A percentile compares a stretch with the other conserved stretches of the same genome.
phyloP scores from a whole-genome alignment of 2,329 filamentous ascomycete species.

The Emmonsiellopsis sp. region DNA sequence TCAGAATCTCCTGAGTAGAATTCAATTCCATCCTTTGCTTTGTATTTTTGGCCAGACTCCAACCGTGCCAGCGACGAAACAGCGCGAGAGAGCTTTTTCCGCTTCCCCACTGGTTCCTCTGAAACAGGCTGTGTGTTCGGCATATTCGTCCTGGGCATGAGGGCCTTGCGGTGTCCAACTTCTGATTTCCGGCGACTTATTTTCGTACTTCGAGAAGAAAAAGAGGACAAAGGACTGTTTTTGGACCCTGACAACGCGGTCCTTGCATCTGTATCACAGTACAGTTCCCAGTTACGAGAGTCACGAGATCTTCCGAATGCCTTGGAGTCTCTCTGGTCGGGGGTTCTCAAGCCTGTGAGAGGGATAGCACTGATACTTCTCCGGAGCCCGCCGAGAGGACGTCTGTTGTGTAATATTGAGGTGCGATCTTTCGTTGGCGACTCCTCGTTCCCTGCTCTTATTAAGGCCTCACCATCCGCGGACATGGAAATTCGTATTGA shows the following conservation, averaged over 20 bases:
- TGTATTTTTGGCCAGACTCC: constrained; percentile 37
- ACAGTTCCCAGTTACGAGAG: constrained; percentile 83
- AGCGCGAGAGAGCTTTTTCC: constrained; percentile 51
- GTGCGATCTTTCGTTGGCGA: constrained; percentile 52
- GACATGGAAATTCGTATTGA: constrained; percentile 72
- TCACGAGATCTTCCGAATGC: constrained; percentile 70
- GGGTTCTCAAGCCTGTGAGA: constrained; percentile 48
- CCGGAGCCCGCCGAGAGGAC: constrained; percentile 46
- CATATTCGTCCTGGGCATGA: constrained; percentile 31
- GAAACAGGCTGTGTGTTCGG: constrained; percentile 45
- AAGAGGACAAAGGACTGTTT: constrained; percentile 73
- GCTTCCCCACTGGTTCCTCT: constrained; percentile 40
- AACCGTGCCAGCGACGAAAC: constrained; percentile 54
- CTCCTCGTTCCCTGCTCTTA: constrained; percentile 59
- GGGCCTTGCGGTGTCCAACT: constrained; percentile 47
- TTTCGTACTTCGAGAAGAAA: constrained; percentile 54
- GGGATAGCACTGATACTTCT: constrained; percentile 62
- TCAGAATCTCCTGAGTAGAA: constrained; percentile 65
- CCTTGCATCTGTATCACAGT: constrained; percentile 69
- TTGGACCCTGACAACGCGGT: constrained; percentile 70
- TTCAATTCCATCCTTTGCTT: not conserved
- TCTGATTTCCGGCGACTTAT: constrained; percentile 45
- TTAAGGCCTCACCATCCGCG: constrained; percentile 80
- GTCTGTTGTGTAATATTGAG: constrained; percentile 38
- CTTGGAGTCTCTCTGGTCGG: constrained; percentile 31